Base-by-base conservation (phyloP, 2,329 filamentous ascomycete species). In the Trichophyton simii region DNA sequence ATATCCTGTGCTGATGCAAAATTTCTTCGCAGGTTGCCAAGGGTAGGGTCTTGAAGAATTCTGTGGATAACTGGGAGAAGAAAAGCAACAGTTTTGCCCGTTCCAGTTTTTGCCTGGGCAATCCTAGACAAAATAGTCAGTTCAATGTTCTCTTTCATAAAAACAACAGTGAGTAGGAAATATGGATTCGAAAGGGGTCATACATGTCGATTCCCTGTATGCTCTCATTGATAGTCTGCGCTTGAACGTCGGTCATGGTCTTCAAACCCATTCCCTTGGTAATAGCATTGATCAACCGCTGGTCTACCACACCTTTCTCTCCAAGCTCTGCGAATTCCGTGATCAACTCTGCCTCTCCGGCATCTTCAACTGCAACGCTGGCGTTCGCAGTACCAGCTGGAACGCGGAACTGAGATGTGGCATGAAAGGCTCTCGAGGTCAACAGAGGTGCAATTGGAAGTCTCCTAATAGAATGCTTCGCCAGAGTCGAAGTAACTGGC, bases 41-140 rank as follows among this genome's bases (percentile, higher is more conserved):
- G 80, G 0, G 77, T 73, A 0, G 85, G 83, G 65, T 89, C 83
- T 63, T 76, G 73, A 63, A 95, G 78, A 70, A 96, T 88, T 63
- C 85, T 86, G 72, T 96, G 89, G 59, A 97, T 77, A 6, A 91
- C 79, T 58, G 94, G 94, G 5, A 97, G 76, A 25, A 99, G 80
- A 79, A 97, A 99, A 41, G 89, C 94, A 62, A 97, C 78, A 0
- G 94, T 99, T 78, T 99, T 99, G 72, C 94, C 94, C 3, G 94
- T 97, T 72, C 94, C 94, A 7, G 94, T 99, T 77, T 89, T 96
- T 63, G 94, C 94, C 78, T 97, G 94, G 55, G 92, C 94, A 66
- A 97, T 81, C 68, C 87, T 89, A 69, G 38, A n/a, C 15, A 52
- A 11, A 57, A 36, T 15, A 11, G 28, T 55, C 52, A 55, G 52